Base-by-base conservation (phyloP, 1,284 basidiomycete species). In the Schizopora paradoxa region DNA sequence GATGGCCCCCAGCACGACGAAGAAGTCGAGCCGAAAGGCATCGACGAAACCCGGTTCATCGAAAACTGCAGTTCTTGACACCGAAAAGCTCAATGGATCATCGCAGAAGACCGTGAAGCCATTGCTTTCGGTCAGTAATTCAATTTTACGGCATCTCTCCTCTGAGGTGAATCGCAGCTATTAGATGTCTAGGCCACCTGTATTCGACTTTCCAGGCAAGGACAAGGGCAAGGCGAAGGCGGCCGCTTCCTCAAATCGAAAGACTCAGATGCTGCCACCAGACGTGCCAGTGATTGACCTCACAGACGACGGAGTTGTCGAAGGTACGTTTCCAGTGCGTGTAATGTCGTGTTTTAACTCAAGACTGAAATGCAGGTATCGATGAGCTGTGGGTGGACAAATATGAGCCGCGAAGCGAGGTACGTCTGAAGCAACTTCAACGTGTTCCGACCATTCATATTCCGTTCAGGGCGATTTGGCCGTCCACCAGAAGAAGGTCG, bases 401-500 rank as follows among this genome's bases (percentile, higher is more conserved):
- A 21, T 88, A 85, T 54, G 79, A 79, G 53, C 91, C 91, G 1
- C 67, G 54, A 0, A 71, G 67, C 2, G 80, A 85, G 67, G 87
- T 87, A 49, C 40, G 66, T 45, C 13, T 36, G 28, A 45, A 18
- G 42, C 6, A 14, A 22, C 6, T 34, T 21, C 28, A 35, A 32
- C 27, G 43, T 16, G 37, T 22, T 19, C 27, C 18, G 34, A 35
- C 14, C 23, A 45, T 51, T 32, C 26, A 18, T 38, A 4, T 16
- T 14, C 14, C 5, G 10, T 13, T 32, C 47, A 91, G 87, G 74
- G 71, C 21, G 84, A 93, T 26, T 73, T 99, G 1, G 92, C 91
- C 1, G 88, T 98, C 3, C 92, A 97, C 61, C 82, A 86, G 48
- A 76, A 76, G 13, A 94, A 98, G 60, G 79, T 98, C 0, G 77